Evolutionary conservation across 1,284 basidiomycete genomes (phyloP).

Genomic region (Papiliotrema fonsecae): DNA sequence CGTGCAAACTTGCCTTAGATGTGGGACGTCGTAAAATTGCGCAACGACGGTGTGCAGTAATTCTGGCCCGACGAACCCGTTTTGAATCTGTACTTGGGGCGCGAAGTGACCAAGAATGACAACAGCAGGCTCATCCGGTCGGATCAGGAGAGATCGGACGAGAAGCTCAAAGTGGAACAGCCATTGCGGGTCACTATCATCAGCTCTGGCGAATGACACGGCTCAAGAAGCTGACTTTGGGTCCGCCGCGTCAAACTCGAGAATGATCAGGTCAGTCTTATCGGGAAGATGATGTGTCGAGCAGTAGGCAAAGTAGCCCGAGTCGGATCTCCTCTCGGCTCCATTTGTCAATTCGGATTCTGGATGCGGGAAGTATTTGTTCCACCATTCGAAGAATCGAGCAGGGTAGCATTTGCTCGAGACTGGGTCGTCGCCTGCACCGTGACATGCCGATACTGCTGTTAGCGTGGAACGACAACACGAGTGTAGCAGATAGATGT

Average conservation of each 20-base stretch:
- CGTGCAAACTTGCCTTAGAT: conserved; percentile 60
- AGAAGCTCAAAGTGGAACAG: conserved; percentile 84
- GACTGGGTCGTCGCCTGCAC: conserved; percentile 85
- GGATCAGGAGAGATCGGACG: conserved; percentile 78
- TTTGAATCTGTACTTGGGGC: conserved; percentile 68
- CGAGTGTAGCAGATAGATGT: too few relatives aligned
- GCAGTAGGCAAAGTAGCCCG: conserved; percentile 89
- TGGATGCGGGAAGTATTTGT: conserved; percentile 86
- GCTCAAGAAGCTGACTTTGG: conserved; percentile 57
- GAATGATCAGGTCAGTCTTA: conserved; percentile 80
- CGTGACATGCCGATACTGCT: conserved; percentile 83
- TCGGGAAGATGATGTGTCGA: conserved; percentile 86
- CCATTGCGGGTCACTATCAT: conserved; percentile 60
- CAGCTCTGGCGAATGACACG: conserved; percentile 5
- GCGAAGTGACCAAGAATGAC: conserved; percentile 87
- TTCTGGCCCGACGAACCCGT: conserved; percentile 82
- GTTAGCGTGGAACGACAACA: neutral
- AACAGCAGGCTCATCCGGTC: conserved; percentile 82
- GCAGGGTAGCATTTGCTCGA: conserved; percentile 81
- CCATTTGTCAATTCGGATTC: conserved; percentile 93
- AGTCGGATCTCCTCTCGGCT: conserved; percentile 79
- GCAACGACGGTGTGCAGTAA: conserved; percentile 81
- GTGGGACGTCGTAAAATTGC: conserved; percentile 91
- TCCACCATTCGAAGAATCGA: conserved; percentile 92
- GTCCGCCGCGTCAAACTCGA: conserved; percentile 88